Percentiles rank a stretch among this genome's conserved stretches.
Conservation (phyloP, 768 basidiomycete species). For the Dentipellis fragilis region DNA sequence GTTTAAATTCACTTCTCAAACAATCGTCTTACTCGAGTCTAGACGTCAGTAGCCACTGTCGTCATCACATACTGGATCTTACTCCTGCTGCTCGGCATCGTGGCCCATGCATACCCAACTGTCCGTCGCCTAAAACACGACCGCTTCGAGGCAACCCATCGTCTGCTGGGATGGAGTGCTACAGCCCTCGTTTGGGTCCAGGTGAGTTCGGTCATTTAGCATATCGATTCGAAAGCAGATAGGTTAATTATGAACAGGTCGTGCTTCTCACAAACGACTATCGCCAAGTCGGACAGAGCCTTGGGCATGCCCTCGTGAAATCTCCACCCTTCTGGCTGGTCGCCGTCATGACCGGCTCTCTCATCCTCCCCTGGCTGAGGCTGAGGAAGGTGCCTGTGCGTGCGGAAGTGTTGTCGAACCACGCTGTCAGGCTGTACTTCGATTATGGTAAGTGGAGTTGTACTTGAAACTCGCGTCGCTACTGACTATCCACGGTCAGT, state of each 20-base stretch:
- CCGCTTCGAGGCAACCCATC: conserved; percentile 44
- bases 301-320: conserved; percentile 33
- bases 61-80: conserved; percentile 43
- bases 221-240: neutral
- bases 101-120: conserved; percentile 40
- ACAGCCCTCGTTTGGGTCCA: conserved; percentile 46
- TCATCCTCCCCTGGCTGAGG: conserved; percentile 50
- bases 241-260: conserved; percentile 22
- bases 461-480: conserved; percentile 3
- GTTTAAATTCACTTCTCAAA: conserved; percentile 12
- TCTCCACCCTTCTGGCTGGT: conserved; percentile 48
- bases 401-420: conserved; percentile 41
- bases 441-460: conserved; percentile 35
- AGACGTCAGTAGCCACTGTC: conserved; percentile 39
- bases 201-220: conserved; percentile 19
- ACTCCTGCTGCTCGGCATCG: conserved; percentile 35
- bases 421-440: conserved; percentile 50
- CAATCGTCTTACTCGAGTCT: neutral
- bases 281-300: conserved; percentile 23
- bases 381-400: conserved; percentile 46
- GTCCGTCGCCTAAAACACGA: conserved; percentile 39
- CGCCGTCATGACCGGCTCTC: conserved; percentile 41
- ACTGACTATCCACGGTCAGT: conserved; percentile 16
- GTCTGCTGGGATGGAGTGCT: conserved; percentile 47
- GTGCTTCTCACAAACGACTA: conserved; percentile 46